phyloP scores from a whole-genome alignment of 2,329 filamentous ascomycete species.

The Sporothrix phasma region DNA sequence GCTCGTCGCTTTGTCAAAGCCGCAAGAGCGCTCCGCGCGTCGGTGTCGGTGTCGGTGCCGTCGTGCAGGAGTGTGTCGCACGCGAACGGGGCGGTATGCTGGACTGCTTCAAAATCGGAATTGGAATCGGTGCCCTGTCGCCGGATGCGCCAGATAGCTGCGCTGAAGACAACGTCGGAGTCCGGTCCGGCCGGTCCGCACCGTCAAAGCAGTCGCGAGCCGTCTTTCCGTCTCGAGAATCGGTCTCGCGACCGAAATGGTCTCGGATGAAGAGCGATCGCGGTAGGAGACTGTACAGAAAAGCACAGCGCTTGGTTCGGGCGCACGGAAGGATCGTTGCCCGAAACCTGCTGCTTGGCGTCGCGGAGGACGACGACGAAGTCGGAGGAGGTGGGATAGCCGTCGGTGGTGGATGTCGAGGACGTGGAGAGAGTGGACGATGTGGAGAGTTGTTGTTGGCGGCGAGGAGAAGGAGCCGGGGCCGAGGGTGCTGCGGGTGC shows the following conservation, averaged over 20 bases:
- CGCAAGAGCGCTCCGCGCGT: not conserved
- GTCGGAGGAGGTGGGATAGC: conserved; percentile 12
- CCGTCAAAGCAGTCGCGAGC: conserved; percentile 7
- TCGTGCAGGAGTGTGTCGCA: not conserved
- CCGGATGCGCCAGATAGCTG: not conserved
- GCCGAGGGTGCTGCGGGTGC: not conserved
- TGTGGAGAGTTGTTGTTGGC: not conserved
- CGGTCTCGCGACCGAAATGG: not conserved
- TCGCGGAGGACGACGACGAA: conserved; percentile 17
- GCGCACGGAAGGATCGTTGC: not conserved
- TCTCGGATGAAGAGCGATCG: conserved; percentile 6
- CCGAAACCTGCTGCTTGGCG: not conserved
- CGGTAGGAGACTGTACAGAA: conserved; percentile 9
- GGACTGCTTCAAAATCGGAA: conserved; percentile 1
- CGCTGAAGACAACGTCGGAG: not conserved
- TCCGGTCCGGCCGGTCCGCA: not conserved
- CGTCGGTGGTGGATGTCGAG: conserved; percentile 8
- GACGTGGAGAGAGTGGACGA: conserved; percentile 5
- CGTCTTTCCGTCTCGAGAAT: not conserved
- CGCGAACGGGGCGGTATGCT: not conserved
- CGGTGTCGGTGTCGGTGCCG: conserved; percentile 5
- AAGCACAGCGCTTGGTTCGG: conserved; percentile 13
- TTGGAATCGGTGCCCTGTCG: conserved; percentile 4
- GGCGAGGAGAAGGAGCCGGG: not conserved
- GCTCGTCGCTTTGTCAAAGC: conserved; percentile 15